phyloP scores from a whole-genome alignment of 495 filamentous ascomycete species.

The Cercophora sp. region DNA sequence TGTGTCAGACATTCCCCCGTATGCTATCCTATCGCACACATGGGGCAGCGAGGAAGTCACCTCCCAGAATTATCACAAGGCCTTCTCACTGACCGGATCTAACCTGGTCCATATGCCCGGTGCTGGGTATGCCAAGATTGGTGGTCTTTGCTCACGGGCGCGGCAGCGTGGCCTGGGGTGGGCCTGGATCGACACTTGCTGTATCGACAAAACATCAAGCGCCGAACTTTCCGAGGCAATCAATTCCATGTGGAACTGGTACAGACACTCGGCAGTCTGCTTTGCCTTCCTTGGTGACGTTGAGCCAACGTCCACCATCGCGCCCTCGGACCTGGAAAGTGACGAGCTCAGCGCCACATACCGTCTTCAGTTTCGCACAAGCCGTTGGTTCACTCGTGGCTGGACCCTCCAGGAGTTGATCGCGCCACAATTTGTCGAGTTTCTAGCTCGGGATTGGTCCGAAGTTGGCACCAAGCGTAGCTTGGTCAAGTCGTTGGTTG shows the following conservation, averaged over 20 bases:
- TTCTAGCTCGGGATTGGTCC: constrained; percentile 26
- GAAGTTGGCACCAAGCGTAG: constrained; percentile 16
- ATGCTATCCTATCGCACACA: constrained; percentile 38
- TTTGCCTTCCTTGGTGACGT: constrained; percentile 19
- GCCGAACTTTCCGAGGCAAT: constrained; percentile 17
- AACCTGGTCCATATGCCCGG: too few relatives aligned
- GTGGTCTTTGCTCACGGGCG: constrained; percentile 21
- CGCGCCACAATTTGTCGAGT: constrained; percentile 28
- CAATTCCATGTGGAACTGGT: constrained; percentile 22
- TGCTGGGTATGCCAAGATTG: constrained; percentile 27
- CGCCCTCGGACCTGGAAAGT: not conserved
- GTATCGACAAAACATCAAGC: constrained; percentile 10
- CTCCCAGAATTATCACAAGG: constrained; percentile 22
- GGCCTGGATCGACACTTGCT: constrained; percentile 24
- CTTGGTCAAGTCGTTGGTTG: not conserved
- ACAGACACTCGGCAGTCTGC: constrained; percentile 19
- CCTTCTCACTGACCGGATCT: not conserved
- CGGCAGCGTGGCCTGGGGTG: constrained; percentile 16
- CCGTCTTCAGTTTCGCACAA: too few relatives aligned
- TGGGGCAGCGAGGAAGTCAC: constrained; percentile 35
- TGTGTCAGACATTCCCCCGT: constrained; percentile 20
- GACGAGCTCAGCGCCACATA: too few relatives aligned
- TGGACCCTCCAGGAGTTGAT: constrained; percentile 33
- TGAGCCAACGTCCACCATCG: not conserved
- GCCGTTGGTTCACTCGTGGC: constrained; percentile 23